Conservation (phyloP, 305 asterid genomes). For the Solanum chacoense region DNA sequence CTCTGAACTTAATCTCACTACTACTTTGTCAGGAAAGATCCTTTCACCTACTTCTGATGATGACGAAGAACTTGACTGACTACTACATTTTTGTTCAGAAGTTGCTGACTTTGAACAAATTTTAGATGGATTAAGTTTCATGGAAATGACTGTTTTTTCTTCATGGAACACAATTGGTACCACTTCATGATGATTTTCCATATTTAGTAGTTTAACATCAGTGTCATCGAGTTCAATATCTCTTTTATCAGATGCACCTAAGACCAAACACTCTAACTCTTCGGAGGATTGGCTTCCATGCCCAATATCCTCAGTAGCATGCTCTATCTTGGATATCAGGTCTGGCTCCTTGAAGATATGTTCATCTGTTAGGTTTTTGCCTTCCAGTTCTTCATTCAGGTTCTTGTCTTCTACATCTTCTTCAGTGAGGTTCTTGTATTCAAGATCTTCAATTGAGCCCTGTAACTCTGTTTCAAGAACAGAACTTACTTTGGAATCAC, state of each 20-base stretch:
- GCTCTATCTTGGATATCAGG: slow-evolving; percentile 24
- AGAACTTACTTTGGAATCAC: slow-evolving; percentile 65
- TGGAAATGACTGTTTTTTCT: slow-evolving; percentile 7
- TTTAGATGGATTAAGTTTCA: slow-evolving; percentile 12
- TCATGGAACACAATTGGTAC: slow-evolving; percentile 4
- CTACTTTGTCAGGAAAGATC: slow-evolving; percentile 32
- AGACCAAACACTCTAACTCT: slow-evolving; percentile 26
- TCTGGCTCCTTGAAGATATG: not conserved
- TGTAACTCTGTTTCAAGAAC: slow-evolving; percentile 59
- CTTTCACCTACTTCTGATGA: slow-evolving; percentile 62
- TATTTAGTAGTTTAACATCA: slow-evolving; percentile 9
- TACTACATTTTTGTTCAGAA: slow-evolving; percentile 18
- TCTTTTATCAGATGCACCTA: slow-evolving; percentile 22
- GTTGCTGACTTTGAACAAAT: slow-evolving; percentile 20
- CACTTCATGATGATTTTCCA: slow-evolving; percentile 9
- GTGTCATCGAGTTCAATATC: slow-evolving; percentile 22
- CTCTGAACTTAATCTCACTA: slow-evolving; percentile 26
- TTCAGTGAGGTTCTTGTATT: slow-evolving; percentile 17
- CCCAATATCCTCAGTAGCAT: slow-evolving; percentile 50
- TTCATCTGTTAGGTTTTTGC: not conserved
- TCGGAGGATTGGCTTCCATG: slow-evolving; percentile 79
- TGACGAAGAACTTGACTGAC: slow-evolving; percentile 55
- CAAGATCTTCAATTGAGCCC: slow-evolving; percentile 44
- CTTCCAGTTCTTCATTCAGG: not conserved
- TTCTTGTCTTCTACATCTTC: slow-evolving; percentile 9